phyloP scores from a whole-genome alignment of 177 flowering plant species.

The Telopea speciosissima region DNA sequence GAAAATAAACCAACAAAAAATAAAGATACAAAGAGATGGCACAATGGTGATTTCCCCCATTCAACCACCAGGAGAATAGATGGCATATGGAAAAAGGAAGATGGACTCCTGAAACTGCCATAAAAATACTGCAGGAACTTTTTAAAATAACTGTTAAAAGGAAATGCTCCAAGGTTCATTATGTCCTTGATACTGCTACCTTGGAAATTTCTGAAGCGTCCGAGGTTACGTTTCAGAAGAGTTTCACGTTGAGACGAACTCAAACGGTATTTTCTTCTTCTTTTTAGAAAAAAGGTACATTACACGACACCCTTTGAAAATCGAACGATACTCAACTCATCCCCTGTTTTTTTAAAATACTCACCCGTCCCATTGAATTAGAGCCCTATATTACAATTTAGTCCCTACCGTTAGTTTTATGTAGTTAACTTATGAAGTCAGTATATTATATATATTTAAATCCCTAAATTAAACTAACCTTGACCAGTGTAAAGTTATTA shows the following conservation, averaged over 20 bases:
- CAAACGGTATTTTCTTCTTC: constrained; percentile 30
- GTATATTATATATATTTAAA: too few species aligned
- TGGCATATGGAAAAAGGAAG: not conserved
- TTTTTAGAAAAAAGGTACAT: not conserved
- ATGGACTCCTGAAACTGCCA: not conserved
- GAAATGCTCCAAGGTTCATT: not conserved
- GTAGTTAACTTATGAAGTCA: too few species aligned
- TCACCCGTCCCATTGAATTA: too few species aligned
- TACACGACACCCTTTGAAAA: too few species aligned
- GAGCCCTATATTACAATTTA: too few species aligned
- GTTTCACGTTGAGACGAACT: constrained; percentile 38
- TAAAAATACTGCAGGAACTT: not conserved
- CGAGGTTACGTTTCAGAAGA: constrained; percentile 40
- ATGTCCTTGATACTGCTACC: constrained; percentile 31
- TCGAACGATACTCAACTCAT: too few species aligned
- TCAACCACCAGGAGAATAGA: not conserved
- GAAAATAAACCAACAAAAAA: too few species aligned
- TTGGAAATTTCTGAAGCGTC: constrained; percentile 25
- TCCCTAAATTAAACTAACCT: too few species aligned
- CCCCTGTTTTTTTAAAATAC: too few species aligned
- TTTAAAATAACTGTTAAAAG: not conserved
- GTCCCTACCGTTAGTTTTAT: too few species aligned
- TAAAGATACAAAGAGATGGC: not conserved
- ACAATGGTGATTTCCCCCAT: not conserved
- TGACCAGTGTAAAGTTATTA: too few species aligned